A percentile compares a stretch with the other conserved stretches of the same genome.
Conservation (phyloP, 257 asterid genomes). For the Nicotiana paniculata region DNA sequence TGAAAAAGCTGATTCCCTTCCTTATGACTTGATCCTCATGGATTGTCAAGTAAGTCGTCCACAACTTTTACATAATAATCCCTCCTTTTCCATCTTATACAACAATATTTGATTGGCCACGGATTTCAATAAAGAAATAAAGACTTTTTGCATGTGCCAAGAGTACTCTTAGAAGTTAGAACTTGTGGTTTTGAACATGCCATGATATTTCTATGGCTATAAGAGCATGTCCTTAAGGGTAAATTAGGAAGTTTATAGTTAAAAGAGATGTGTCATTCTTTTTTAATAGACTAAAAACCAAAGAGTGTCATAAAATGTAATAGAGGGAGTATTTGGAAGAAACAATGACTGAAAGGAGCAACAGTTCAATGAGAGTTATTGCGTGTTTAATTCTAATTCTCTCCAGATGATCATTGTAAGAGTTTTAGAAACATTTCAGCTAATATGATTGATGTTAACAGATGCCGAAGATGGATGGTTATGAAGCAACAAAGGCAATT, state of each 20-base stretch:
- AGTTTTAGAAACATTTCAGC: neutral
- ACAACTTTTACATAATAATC: neutral
- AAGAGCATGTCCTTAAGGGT: neutral
- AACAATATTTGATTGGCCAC: no score
- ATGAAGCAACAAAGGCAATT: constrained; percentile 87
- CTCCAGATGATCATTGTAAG: neutral
- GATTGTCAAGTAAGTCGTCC: constrained; percentile 81
- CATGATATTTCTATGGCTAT: neutral
- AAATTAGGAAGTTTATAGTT: no score
- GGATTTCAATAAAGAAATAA: no score
- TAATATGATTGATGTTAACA: constrained; percentile 10
- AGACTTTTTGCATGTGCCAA: no score
- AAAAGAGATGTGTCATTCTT: no score
- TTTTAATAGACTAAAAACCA: no score
- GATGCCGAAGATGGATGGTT: constrained; percentile 99
- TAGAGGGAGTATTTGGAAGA: no score
- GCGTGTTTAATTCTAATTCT: neutral
- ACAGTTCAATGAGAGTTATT: neutral
- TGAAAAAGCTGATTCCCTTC: constrained; percentile 13
- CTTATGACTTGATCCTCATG: constrained; percentile 82
- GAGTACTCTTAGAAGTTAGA: no score
- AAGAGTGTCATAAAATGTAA: no score
- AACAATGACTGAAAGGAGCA: no score
- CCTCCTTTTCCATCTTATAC: no score
- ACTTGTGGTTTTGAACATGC: no score